Evolutionary conservation across 768 basidiomycete genomes (phyloP).

Genomic region (Tubosaeta sp.): DNA sequence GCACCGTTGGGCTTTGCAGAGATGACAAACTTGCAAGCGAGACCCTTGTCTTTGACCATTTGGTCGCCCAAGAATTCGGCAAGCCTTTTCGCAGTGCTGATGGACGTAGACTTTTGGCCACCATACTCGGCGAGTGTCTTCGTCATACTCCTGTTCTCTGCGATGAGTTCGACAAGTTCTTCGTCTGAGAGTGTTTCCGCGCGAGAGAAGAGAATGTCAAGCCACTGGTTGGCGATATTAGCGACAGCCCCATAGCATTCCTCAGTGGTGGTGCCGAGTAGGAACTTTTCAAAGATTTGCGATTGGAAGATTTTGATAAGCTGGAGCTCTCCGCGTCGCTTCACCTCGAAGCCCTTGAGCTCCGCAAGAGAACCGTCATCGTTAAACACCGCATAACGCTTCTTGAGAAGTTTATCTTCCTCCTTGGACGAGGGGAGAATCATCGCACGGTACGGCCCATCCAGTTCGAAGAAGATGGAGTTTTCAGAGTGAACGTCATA

Average conservation of each 20-base stretch:
- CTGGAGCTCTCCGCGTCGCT: slow-evolving; percentile 94
- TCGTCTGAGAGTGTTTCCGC: slow-evolving; percentile 85
- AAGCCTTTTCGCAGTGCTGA: slow-evolving; percentile 90
- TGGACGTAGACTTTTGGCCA: slow-evolving; percentile 96
- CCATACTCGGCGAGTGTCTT: slow-evolving; percentile 95
- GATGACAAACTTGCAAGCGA: slow-evolving; percentile 99
- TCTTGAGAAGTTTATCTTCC: slow-evolving; percentile 97
- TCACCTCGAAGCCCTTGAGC: slow-evolving; percentile 98
- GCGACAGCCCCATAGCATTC: slow-evolving; percentile 97
- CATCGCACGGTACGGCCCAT: slow-evolving; percentile 99
- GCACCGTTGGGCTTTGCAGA: slow-evolving; percentile 89
- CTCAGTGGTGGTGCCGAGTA: slow-evolving; percentile 87
- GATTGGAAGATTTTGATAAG: slow-evolving; percentile 99
- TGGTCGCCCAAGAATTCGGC: slow-evolving; percentile 97
- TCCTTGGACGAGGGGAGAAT: slow-evolving; percentile 98
- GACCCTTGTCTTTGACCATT: slow-evolving; percentile 99
- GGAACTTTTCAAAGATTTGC: slow-evolving; percentile 96
- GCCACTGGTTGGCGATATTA: slow-evolving; percentile 91
- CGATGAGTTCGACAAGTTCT: slow-evolving; percentile 95
- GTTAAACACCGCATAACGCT: slow-evolving; percentile 98
- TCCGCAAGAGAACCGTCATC: slow-evolving; percentile 97
- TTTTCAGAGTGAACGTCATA: slow-evolving; percentile 91
- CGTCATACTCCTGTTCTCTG: slow-evolving; percentile 97
- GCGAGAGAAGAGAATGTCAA: slow-evolving; percentile 87
- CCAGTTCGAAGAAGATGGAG: slow-evolving; percentile 98